phyloP scores from a whole-genome alignment of 768 basidiomycete genomes.

The Leccinum boreale region DNA sequence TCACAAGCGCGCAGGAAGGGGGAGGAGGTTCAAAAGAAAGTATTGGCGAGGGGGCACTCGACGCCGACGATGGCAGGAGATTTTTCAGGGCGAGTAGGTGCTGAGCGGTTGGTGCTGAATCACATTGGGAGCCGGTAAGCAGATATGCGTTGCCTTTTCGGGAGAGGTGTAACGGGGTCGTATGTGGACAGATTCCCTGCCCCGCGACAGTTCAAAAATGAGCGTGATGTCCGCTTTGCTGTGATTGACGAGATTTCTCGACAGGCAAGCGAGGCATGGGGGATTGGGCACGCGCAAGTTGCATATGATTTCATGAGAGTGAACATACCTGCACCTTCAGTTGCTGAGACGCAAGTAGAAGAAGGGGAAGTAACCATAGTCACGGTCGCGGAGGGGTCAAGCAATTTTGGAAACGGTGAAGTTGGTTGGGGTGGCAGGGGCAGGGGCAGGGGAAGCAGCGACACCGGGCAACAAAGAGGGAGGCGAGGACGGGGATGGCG shows the following conservation, averaged over 20 bases:
- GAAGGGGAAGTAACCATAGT: not conserved
- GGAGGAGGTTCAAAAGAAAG: conserved; percentile 44
- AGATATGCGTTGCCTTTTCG: not conserved
- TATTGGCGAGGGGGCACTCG: conserved; percentile 71
- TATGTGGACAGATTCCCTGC: conserved; percentile 47
- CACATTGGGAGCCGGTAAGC: conserved; percentile 70
- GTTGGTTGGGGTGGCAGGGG: not conserved
- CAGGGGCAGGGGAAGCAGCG: not conserved
- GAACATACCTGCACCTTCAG: conserved; percentile 30
- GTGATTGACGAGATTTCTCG: conserved; percentile 59
- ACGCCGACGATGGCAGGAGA: conserved; percentile 73
- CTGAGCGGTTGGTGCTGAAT: conserved; percentile 66
- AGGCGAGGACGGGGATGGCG: conserved; percentile 1
- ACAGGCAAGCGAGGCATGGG: conserved; percentile 64
- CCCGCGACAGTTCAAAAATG: conserved; percentile 35
- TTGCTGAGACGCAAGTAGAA: not conserved
- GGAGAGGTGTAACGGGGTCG: not conserved
- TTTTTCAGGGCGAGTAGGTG: conserved; percentile 62
- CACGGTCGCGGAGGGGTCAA: not conserved
- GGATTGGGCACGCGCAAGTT: conserved; percentile 41
- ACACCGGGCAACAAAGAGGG: not conserved
- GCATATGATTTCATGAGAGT: conserved; percentile 59
- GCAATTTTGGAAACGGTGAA: not conserved
- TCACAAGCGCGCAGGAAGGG: conserved; percentile 41
- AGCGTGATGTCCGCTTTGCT: conserved; percentile 33